Conservation (phyloP, 768 basidiomycete species). For the Tulasnella sp. region DNA sequence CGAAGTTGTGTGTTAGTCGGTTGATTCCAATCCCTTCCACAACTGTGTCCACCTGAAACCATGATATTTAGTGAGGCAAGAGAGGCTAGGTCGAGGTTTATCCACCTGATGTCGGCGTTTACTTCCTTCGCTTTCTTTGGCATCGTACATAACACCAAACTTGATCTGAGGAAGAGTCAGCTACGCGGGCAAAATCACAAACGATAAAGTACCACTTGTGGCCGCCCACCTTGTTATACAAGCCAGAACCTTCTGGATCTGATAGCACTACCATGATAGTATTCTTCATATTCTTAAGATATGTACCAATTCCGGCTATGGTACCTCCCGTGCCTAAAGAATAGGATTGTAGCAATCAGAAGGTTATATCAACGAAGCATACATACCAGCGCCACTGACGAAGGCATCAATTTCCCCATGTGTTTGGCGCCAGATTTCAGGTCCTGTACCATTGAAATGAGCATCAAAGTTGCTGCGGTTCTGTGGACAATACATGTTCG, state of each 20-base stretch:
- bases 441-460: slow-evolving; percentile 80
- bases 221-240: slow-evolving; percentile 71
- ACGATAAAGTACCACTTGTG: not conserved
- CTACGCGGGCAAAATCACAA: not conserved
- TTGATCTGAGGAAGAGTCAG: slow-evolving; percentile 50
- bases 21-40: slow-evolving; percentile 96
- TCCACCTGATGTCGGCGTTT: slow-evolving; percentile 66
- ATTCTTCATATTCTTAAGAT: slow-evolving; percentile 60
- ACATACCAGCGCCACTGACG: slow-evolving; percentile 72
- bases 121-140: slow-evolving; percentile 85
- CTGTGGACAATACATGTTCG: too few relatives aligned
- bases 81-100: not conserved
- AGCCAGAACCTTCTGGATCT: slow-evolving; percentile 88
- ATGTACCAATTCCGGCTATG: slow-evolving; percentile 70
- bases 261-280: slow-evolving; percentile 58
- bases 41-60: slow-evolving; percentile 68
- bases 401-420: slow-evolving; percentile 72
- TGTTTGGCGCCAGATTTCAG: slow-evolving; percentile 91
- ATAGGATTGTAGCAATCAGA: not conserved
- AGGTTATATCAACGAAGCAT: not conserved
- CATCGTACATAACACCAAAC: slow-evolving; percentile 88
- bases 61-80: not conserved
- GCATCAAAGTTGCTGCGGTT: slow-evolving; percentile 84
- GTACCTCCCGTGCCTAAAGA: slow-evolving; percentile 84
- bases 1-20: slow-evolving; percentile 80